Conservation (phyloP, 2,329 filamentous ascomycete genomes). For the Celoporthe dispersa region DNA sequence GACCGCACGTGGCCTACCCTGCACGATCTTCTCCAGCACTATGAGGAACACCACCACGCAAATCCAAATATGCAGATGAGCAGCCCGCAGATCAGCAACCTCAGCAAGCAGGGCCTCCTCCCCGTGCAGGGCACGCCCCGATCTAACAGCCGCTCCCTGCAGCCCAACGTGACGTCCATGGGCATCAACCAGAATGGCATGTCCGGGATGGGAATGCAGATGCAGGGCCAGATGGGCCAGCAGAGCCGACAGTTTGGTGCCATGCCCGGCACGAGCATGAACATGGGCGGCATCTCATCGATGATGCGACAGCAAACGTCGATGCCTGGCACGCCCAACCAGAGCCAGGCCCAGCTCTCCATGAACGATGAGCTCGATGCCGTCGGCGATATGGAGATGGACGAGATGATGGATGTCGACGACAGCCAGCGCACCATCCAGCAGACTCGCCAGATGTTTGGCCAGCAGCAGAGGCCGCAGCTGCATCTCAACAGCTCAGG, state of each 20-base stretch:
- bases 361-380: slow-evolving; percentile 75
- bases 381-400: slow-evolving; percentile 95
- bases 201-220: slow-evolving; percentile 29
- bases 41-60: slow-evolving; percentile 88
- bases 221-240: slow-evolving; percentile 38
- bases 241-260: slow-evolving; percentile 34
- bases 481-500: slow-evolving; percentile 82
- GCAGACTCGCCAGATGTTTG: slow-evolving; percentile 71
- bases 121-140: slow-evolving; percentile 25
- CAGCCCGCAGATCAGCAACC: slow-evolving; percentile 39
- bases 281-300: slow-evolving; percentile 42
- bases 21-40: slow-evolving; percentile 94
- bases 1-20: slow-evolving; percentile 86
- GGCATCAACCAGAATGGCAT: slow-evolving; percentile 25
- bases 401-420: slow-evolving; percentile 73
- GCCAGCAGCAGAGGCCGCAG: slow-evolving; percentile 68
- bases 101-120: slow-evolving; percentile 25
- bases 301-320: slow-evolving; percentile 51
- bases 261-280: slow-evolving; percentile 38
- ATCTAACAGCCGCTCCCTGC: slow-evolving; percentile 23
- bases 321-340: slow-evolving; percentile 37
- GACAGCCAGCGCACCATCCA: slow-evolving; percentile 69
- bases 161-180: slow-evolving; percentile 25
- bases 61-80: slow-evolving; percentile 54
- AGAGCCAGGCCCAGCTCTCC: slow-evolving; percentile 35